Base-by-base conservation (phyloP, 1,284 basidiomycete species). In the Ceratobasidium theobromae region DNA sequence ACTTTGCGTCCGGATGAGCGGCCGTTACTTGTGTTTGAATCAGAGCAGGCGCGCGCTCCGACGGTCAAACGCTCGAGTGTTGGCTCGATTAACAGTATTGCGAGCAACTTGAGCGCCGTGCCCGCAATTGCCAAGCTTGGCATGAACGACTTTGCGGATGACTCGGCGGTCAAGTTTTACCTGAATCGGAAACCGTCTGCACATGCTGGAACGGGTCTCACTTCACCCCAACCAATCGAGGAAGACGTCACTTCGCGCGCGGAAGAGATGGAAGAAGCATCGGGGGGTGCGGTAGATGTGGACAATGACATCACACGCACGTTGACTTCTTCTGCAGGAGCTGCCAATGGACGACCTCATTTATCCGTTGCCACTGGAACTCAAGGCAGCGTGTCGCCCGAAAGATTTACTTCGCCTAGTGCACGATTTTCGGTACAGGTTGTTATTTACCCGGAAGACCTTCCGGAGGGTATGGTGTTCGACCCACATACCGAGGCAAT, bases 111-210 rank as follows among this genome's bases (percentile, higher is more conserved):
- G 28, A 93, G 89, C 6, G 87, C 91, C 81, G 91, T 97, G 73
- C 95, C 95, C 9, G 94, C 95, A 16, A 98, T 98, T 76, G 88
- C 87, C 72, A 91, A 92, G 72, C 78, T 98, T 35, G 86, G 91
- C 33, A 94, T 95, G 91, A 96, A 94, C 72, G 96, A 98, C 75
- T 99, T 95, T 74, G 93, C 91, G 60, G 96, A 99, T 70, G 95
- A 98, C 74, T 94, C 93, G 9, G 88, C 89, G 0, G 95, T 98
- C 77, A 98, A 98, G 77, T 92, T 98, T 75, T 98, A 96, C 77
- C 77, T 99, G 70, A 93, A 96, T 73, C 81, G 79, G 23, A 71
- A 32, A 46, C 49, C 55, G 3, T 60, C 55, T 12, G n/a, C 43
- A n/a, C 41, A 38, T 9, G 16, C 27, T 32, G 30, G 25, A 4